These are phyloP conservation scores for Fusarium graminum DNA, from an alignment of 2,329 filamentous ascomycete species.

Conservation along the genomic window DNA sequence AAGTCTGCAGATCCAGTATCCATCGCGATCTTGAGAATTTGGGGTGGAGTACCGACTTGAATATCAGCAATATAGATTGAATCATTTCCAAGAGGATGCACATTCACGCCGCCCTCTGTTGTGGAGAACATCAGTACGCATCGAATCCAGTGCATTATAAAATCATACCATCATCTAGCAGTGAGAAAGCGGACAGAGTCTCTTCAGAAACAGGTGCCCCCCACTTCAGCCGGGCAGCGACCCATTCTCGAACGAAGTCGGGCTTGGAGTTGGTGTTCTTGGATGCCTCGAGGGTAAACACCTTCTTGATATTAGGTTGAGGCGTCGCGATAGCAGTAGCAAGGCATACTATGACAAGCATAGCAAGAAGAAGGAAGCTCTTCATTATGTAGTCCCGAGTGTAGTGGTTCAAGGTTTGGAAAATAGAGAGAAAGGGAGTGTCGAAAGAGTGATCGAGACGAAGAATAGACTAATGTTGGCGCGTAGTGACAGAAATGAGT, in stretches of 20 bases:
- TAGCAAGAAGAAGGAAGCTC: conserved; percentile 29
- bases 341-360: conserved; percentile 30
- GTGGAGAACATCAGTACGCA: conserved; percentile 29
- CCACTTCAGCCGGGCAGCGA: conserved; percentile 54
- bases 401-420: not conserved
- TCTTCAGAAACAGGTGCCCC: conserved; percentile 45
- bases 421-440: not conserved
- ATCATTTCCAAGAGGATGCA: conserved; percentile 57
- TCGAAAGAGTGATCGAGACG: not conserved
- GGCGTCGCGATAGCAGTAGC: conserved; percentile 33
- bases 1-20: conserved; percentile 69
- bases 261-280: conserved; percentile 43
- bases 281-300: conserved; percentile 51
- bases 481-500: not conserved
- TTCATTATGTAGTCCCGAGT: conserved; percentile 29
- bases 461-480: not conserved
- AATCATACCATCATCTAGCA: conserved; percentile 50
- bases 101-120: conserved; percentile 52
- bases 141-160: too few species aligned
- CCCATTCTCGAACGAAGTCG: conserved; percentile 53
- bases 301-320: conserved; percentile 5
- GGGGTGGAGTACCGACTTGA: conserved; percentile 62
- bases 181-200: conserved; percentile 44
- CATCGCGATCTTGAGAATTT: conserved; percentile 62
- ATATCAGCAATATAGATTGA: conserved; percentile 60